Evolutionary conservation across 345 rosid species (phyloP).

Genomic region (Tarenaya hassleriana): DNA sequence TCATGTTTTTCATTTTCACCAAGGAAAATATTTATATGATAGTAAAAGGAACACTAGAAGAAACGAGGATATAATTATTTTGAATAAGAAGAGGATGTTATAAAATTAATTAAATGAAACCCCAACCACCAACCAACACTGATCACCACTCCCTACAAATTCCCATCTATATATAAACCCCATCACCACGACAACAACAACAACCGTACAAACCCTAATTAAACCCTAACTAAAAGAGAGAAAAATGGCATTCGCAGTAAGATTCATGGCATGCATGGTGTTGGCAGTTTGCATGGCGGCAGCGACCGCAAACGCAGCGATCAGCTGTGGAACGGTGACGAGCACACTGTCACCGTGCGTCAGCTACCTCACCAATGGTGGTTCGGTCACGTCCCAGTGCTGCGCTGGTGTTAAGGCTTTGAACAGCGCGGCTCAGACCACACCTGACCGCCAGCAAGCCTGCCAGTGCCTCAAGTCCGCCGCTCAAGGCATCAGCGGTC

Average conservation of each 20-base stretch:
- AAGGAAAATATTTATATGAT: too few species aligned
- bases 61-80: too few species aligned
- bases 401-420: slow-evolving; percentile 38
- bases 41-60: too few species aligned
- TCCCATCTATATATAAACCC: too few species aligned
- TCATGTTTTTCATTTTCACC: too few species aligned
- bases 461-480: slow-evolving; percentile 40
- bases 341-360: slow-evolving; percentile 31
- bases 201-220: too few species aligned
- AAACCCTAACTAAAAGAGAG: background rate
- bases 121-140: too few species aligned
- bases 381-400: slow-evolving; percentile 25
- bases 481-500: slow-evolving; percentile 4
- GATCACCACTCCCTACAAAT: too few species aligned
- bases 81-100: too few species aligned
- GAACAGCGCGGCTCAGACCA: slow-evolving; percentile 31
- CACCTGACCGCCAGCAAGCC: slow-evolving; percentile 43
- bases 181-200: too few species aligned
- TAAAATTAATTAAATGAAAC: too few species aligned
- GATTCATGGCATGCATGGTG: slow-evolving; percentile 24
- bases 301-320: slow-evolving; percentile 19
- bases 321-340: slow-evolving; percentile 36
- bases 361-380: slow-evolving; percentile 22
- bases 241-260: slow-evolving; percentile 26
- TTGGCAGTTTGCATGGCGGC: slow-evolving; percentile 17